Base-by-base conservation (phyloP, 495 filamentous ascomycete genomes). In the Trichoderma virens region DNA sequence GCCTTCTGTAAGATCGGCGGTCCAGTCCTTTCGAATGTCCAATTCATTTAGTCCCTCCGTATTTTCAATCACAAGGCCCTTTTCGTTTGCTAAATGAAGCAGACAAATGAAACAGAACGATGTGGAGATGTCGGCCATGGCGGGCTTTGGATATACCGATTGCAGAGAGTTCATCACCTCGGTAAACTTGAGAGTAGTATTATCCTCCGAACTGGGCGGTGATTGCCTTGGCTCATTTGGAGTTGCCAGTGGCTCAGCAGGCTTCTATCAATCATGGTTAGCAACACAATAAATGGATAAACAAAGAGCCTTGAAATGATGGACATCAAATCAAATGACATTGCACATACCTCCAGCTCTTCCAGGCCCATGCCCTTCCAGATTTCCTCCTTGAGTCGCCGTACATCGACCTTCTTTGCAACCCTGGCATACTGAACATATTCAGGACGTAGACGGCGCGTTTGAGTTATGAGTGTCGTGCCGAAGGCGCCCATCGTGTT, bases 401-500 rank as follows among this genome's bases (percentile, higher is more conserved):
- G 82, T 0, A 98, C 92, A 71, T 99, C 95, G n/a, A 99, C 95
- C 80, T 98, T 99, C 84, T 97, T 99, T 16, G 95, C 95, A 28
- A 95, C 89, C 31, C 92, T 83, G 20, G 95, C 95, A 73, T 97
- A 99, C 72, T 96, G 90, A 32, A 99, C 91, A 66, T 99, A 98
- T 73, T 98, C 94, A 0, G 94, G 95, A 68, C 93, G 76, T 35
- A 93, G 72, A 54, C 94, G 79, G 60, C 93, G 76, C 66, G 82
- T 89, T 71, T 93, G 89, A 13, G 93, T 96, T n/a, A 99, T 92
- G 9, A 99, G 80, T 70, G 96, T 91, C 8, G 90, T 90, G 0
- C 94, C 94, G 74, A 96, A 98, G 25, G 89, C 90, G 5, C 71
- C 73, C 23, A 71, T 74, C 66, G 82, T 81, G 16, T 78, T 82